Conservation (phyloP, 495 filamentous ascomycete species). For the Choiromyces venosus region DNA sequence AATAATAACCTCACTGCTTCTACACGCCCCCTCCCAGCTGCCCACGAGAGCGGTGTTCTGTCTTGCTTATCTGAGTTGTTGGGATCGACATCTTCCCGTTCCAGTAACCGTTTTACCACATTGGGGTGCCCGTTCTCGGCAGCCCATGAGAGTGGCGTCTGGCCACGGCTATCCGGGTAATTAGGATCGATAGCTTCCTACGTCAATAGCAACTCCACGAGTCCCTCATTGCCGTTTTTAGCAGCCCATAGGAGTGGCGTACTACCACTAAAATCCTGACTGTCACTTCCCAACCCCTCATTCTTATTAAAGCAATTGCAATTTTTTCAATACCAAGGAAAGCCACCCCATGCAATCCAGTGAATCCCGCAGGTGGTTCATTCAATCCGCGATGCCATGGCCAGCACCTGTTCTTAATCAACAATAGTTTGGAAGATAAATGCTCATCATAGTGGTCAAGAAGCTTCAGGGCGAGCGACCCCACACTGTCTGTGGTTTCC, state of each 20-base stretch:
- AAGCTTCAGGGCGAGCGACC: neutral
- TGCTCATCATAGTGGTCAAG: neutral
- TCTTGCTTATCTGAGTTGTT: conserved; percentile 11
- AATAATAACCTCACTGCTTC: conserved; percentile 35
- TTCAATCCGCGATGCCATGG: neutral
- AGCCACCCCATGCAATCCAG: neutral
- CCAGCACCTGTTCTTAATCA: neutral
- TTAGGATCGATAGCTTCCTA: neutral
- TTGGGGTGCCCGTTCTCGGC: neutral
- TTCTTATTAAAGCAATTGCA: neutral
- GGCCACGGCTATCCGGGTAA: neutral
- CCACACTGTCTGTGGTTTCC: neutral
- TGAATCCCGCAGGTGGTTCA: neutral
- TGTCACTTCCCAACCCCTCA: neutral
- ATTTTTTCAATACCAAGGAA: neutral
- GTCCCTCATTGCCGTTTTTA: neutral
- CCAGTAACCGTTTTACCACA: conserved; percentile 19
- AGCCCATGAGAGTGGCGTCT: neutral
- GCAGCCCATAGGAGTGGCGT: neutral
- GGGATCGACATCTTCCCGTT: conserved; percentile 35
- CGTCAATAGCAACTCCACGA: neutral
- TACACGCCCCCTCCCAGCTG: conserved; percentile 37
- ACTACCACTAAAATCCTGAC: neutral
- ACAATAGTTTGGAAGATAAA: neutral
- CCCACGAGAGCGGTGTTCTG: conserved; percentile 40